Base-by-base conservation (phyloP, 257 asterid genomes). In the Cynanchum wilfordii region DNA sequence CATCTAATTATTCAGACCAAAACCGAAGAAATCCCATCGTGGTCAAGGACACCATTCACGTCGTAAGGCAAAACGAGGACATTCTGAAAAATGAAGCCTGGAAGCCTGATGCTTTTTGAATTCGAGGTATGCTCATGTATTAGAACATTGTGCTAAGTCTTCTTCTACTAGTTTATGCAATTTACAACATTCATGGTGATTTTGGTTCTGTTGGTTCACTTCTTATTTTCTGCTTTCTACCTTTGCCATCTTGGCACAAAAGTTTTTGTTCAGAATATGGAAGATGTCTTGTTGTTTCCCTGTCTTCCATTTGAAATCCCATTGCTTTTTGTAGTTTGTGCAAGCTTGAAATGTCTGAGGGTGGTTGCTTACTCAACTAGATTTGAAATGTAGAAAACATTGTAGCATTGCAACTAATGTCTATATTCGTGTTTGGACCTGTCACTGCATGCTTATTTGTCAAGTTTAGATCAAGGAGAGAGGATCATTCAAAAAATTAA, bases 21-120 rank as follows among this genome's bases (percentile, higher is more conserved):
- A 84, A 73, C 72, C 56, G 13, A 83, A 59, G 73, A 82, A 45
- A 30, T 78, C 83, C 22, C 76, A 24, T 10, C 81, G 73, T 75
- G 82, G 87, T 62, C 79, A 68, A 50, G 44, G 86, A 10, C 77
- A 71, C 81, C 81, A 74, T 51, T 78, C 84, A 2, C 90, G 86
- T 72, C 83, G 86, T 60, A 80, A 80, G 78, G 80, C 77, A 27
- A 82, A 82, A 79, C 81, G 86, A 51, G 82, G 74, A 50, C 80
- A 84, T 67, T 44, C 83, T 62, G 88, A 84, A 69, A 82, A 87
- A 73, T 80, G 56, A 27, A 40, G 58, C 44, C 5, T 6, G 20
- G 36, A 16, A 45, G 58, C 15, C 15, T 45, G 55, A 57, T 52
- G 51, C 15, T 52, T 70, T 30, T 33, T 30, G 1, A 45, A 73